Percentiles rank a stretch among this genome's conserved stretches.
phyloP scores from a whole-genome alignment of 257 asterid genomes.

The Solanum bukasovii region DNA sequence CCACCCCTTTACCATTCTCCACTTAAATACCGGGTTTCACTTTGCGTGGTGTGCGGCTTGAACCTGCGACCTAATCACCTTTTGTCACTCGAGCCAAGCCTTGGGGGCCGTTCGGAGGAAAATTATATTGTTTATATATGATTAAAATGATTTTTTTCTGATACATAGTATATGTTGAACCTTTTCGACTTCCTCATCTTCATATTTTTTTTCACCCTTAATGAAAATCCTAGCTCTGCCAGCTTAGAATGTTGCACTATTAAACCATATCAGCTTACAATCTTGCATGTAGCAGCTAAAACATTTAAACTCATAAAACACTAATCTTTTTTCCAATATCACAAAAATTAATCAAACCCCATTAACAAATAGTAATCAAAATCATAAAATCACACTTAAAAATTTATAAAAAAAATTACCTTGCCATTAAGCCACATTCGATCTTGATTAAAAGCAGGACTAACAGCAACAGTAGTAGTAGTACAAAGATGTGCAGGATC shows the following conservation, averaged over 20 bases:
- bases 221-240: no score
- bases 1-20: no score
- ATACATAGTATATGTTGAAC: background rate
- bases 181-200: background rate
- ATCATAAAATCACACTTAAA: background rate
- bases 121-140: no score
- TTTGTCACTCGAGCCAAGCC: no score
- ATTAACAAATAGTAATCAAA: background rate
- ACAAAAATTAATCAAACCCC: background rate
- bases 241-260: background rate
- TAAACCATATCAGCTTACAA: background rate
- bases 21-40: no score
- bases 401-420: constrained; percentile 7
- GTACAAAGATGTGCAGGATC: constrained; percentile 94
- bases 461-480: constrained; percentile 92
- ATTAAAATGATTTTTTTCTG: no score
- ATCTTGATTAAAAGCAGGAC: constrained; percentile 58
- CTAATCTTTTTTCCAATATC: background rate
- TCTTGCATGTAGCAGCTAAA: background rate
- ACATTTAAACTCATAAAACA: background rate
- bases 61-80: no score
- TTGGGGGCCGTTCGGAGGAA: background rate
- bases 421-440: constrained; percentile 98
- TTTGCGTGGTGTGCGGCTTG: no score
- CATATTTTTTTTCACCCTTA: no score